Evolutionary conservation across 2,329 filamentous ascomycete genomes (phyloP).

Genomic region (Phialemonium atrogriseum): DNA sequence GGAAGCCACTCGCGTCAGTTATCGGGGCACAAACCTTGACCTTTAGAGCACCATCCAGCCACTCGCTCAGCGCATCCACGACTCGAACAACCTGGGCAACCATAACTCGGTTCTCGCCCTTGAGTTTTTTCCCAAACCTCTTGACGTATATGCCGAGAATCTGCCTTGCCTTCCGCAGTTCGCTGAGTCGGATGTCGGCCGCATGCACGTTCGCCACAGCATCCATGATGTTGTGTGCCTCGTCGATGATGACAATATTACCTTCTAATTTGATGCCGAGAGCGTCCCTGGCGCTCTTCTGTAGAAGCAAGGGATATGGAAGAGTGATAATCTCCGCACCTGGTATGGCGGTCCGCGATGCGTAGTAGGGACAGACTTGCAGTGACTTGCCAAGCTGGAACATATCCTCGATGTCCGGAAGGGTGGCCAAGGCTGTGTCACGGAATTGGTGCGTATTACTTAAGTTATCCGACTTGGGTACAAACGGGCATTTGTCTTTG

Average conservation of each 20-base stretch:
- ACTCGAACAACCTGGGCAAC: conserved; percentile 80
- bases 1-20: too few species aligned
- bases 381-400: conserved; percentile 68
- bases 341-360: conserved; percentile 76
- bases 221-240: conserved; percentile 97
- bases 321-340: conserved; percentile 84
- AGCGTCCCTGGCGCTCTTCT: conserved; percentile 79
- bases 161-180: conserved; percentile 62
- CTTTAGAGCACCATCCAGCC: conserved; percentile 49
- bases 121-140: conserved; percentile 80
- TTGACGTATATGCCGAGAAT: conserved; percentile 79
- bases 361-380: conserved; percentile 89
- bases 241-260: conserved; percentile 91
- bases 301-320: conserved; percentile 83
- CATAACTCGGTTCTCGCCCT: conserved; percentile 86
- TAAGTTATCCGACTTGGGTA: conserved; percentile 71
- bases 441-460: conserved; percentile 70
- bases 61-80: conserved; percentile 67
- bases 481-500: conserved; percentile 62
- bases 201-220: conserved; percentile 84
- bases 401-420: conserved; percentile 92
- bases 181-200: conserved; percentile 62
- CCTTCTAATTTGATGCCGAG: conserved; percentile 77
- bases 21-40: conserved; percentile 31
- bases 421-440: conserved; percentile 72